Percentiles rank a stretch among this genome's conserved stretches.
phyloP scores from a whole-genome alignment of 2,329 filamentous ascomycete genomes.

The Colletotrichum spaethianum region DNA sequence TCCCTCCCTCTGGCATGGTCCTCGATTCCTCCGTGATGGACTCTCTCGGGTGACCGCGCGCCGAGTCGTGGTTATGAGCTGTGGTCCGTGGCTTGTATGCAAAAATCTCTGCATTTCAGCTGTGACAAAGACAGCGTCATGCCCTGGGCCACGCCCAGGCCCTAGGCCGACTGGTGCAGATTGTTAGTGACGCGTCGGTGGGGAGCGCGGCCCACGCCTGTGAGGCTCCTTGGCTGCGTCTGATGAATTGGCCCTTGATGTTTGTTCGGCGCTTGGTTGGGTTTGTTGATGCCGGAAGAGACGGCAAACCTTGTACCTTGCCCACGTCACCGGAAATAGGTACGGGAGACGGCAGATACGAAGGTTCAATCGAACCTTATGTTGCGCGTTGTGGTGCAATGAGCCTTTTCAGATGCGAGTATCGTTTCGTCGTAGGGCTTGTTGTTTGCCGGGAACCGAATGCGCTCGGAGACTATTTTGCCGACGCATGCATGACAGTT shows the following conservation, averaged over 20 bases:
- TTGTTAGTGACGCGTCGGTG: conserved; percentile 27
- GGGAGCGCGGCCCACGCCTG: conserved; percentile 3
- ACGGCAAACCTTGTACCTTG: not conserved
- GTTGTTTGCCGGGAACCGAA: not conserved
- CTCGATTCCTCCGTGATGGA: not conserved
- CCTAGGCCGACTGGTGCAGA: conserved; percentile 10
- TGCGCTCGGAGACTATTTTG: not conserved
- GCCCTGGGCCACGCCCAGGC: conserved; percentile 22
- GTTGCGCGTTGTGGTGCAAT: not conserved
- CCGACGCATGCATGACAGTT: not conserved
- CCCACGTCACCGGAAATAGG: not conserved
- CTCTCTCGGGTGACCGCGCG: not conserved
- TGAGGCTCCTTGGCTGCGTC: conserved; percentile 7
- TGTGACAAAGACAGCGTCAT: not conserved
- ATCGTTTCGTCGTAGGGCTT: not conserved
- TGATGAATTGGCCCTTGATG: not conserved
- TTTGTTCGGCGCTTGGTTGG: not conserved
- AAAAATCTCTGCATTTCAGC: not conserved
- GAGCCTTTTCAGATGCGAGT: not conserved
- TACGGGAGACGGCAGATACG: not conserved
- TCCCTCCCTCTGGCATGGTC: not conserved
- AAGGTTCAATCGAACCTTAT: no score
- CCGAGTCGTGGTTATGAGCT: not conserved
- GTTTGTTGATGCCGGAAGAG: not conserved
- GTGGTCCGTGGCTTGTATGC: conserved; percentile 1